Evolutionary conservation across 2,329 filamentous ascomycete species (phyloP).

Genomic region (Sporothrix phasma): DNA sequence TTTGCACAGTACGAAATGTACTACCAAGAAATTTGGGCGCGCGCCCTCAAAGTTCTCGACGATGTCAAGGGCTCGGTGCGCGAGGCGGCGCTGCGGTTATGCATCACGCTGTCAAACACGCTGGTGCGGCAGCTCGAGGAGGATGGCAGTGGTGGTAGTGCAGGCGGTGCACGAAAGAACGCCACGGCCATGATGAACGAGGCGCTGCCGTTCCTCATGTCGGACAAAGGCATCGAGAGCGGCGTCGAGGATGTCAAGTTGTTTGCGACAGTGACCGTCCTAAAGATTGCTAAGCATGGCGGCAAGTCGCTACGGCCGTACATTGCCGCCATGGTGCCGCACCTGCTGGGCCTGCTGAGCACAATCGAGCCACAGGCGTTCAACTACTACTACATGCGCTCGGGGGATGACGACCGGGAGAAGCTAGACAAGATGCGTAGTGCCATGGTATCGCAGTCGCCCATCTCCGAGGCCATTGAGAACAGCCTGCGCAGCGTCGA

Average conservation of each 20-base stretch:
- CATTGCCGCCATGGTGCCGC: slow-evolving; percentile 70
- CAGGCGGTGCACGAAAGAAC: not conserved
- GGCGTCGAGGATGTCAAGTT: slow-evolving; percentile 76
- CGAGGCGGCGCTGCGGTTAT: slow-evolving; percentile 68
- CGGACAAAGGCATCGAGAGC: slow-evolving; percentile 80
- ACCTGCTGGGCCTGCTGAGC: slow-evolving; percentile 71
- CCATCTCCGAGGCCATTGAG: slow-evolving; percentile 87
- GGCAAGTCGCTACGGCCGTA: slow-evolving; percentile 70
- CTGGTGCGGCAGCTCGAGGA: slow-evolving; percentile 79
- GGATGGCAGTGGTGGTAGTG: slow-evolving; percentile 43
- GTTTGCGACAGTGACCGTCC: slow-evolving; percentile 72
- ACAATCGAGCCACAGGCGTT: slow-evolving; percentile 81
- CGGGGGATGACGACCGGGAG: slow-evolving; percentile 75
- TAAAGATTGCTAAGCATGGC: slow-evolving; percentile 84
- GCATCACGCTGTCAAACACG: slow-evolving; percentile 72
- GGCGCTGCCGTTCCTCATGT: slow-evolving; percentile 82
- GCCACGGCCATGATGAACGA: slow-evolving; percentile 73
- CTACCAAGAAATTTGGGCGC: slow-evolving; percentile 74
- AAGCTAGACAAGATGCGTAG: slow-evolving; percentile 83
- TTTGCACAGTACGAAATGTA: slow-evolving; percentile 72
- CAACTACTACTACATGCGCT: slow-evolving; percentile 88
- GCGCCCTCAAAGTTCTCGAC: slow-evolving; percentile 83
- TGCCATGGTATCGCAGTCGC: slow-evolving; percentile 70
- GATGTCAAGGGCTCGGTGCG: slow-evolving; percentile 92
- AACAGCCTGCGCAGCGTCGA: slow-evolving; percentile 79